Evolutionary conservation across 768 basidiomycete species (phyloP).

Genomic region (Sporobolomyces roseus): DNA sequence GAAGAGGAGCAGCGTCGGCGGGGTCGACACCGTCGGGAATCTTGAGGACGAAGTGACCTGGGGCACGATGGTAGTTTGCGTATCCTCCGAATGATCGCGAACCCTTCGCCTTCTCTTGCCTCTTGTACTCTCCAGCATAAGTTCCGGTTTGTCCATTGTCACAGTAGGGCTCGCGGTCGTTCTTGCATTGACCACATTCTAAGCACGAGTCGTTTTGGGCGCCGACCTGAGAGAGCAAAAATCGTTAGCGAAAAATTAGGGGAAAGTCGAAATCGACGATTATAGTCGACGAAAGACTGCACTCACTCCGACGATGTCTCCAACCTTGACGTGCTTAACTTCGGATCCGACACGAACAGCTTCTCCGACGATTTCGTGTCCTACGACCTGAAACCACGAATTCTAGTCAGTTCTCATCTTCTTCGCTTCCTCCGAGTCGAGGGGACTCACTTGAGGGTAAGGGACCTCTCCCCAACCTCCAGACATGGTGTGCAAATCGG

Average conservation of each 20-base stretch:
- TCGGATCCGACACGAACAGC: too few species aligned
- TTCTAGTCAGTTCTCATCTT: too few species aligned
- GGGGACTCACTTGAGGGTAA: slow-evolving; percentile 20
- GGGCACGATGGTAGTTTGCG: slow-evolving; percentile 52
- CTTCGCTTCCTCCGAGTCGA: too few species aligned
- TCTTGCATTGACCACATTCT: slow-evolving; percentile 38
- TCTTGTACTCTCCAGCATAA: slow-evolving; percentile 32
- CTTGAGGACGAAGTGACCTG: slow-evolving; percentile 58
- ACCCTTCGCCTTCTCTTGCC: slow-evolving; percentile 37
- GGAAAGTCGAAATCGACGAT: slow-evolving; percentile 55
- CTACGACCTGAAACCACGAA: slow-evolving; percentile 11
- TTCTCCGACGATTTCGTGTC: slow-evolving; percentile 25
- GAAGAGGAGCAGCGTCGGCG: slow-evolving; percentile 60
- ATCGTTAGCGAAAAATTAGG: slow-evolving; percentile 53
- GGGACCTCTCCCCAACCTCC: slow-evolving; percentile 43
- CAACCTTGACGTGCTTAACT: too few species aligned
- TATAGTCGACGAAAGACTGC: too few species aligned
- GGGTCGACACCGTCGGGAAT: slow-evolving; percentile 57
- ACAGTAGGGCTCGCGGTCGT: slow-evolving; percentile 60
- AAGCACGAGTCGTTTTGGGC: slow-evolving; percentile 57
- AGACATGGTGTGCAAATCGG: slow-evolving; percentile 51
- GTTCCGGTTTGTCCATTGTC: slow-evolving; percentile 45
- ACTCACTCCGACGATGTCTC: too few species aligned
- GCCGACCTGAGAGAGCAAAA: slow-evolving; percentile 59
- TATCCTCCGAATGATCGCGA: slow-evolving; percentile 42